Percentiles rank a stretch among this genome's conserved stretches.
phyloP scores from a whole-genome alignment of 345 rosid species.

The Euclidium syriacum region DNA sequence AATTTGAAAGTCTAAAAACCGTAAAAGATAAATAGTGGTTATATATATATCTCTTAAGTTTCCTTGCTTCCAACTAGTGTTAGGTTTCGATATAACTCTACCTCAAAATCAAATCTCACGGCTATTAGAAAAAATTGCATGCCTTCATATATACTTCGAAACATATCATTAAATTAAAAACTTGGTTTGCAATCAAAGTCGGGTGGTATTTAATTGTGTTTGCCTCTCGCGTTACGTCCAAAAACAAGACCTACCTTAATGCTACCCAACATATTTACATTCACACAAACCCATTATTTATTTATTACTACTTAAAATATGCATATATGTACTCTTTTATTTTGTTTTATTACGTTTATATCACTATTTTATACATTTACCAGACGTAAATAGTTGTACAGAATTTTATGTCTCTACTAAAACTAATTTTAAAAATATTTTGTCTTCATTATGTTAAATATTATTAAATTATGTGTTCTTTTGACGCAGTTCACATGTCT shows the following conservation, averaged over 20 bases:
- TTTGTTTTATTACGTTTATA: not conserved
- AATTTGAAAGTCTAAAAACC: too few relatives aligned
- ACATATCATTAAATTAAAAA: constrained; percentile 1
- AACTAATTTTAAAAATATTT: too few relatives aligned
- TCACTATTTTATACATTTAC: too few relatives aligned
- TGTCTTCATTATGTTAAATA: too few relatives aligned
- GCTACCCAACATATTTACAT: constrained; percentile 1
- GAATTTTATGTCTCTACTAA: too few relatives aligned
- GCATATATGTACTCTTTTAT: not conserved
- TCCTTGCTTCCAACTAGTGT: too few relatives aligned
- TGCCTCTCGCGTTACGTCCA: constrained; percentile 14
- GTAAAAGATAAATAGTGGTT: too few relatives aligned
- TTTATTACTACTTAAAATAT: not conserved
- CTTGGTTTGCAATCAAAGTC: constrained; percentile 21
- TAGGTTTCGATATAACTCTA: not conserved
- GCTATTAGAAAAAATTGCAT: not conserved
- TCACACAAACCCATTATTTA: not conserved
- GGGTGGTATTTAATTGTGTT: constrained; percentile 2
- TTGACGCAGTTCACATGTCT: too few relatives aligned
- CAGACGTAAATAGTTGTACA: too few relatives aligned
- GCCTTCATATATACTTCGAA: too few relatives aligned
- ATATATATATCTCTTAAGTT: too few relatives aligned
- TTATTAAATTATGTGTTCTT: too few relatives aligned
- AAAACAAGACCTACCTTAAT: constrained; percentile 5
- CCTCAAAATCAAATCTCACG: not conserved